Conservation (phyloP, 768 basidiomycete genomes). For the Hebeloma cylindrosporum region DNA sequence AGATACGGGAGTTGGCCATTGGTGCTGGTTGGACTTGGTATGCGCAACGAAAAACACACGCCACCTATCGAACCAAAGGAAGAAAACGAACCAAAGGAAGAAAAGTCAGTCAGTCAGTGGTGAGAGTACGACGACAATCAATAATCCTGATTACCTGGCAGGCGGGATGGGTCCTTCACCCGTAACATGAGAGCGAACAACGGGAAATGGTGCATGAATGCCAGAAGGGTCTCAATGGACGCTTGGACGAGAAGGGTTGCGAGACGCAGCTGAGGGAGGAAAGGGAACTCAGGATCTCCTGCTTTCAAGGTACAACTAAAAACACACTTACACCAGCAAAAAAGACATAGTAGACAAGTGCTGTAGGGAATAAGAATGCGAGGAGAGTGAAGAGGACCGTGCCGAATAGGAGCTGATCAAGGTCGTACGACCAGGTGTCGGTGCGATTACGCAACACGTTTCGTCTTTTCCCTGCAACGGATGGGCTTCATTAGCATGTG, state of each 20-base stretch:
- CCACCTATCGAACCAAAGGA: conserved; percentile 18
- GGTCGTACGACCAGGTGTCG: conserved; percentile 87
- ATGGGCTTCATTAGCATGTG: too few species aligned
- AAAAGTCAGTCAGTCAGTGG: too few species aligned
- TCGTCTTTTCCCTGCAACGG: conserved; percentile 73
- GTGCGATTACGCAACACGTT: conserved; percentile 86
- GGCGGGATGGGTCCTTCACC: conserved; percentile 76
- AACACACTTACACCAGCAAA: conserved; percentile 61
- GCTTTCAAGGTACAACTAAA: not conserved
- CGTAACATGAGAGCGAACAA: conserved; percentile 85
- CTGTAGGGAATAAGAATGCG: conserved; percentile 81
- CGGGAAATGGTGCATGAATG: conserved; percentile 90
- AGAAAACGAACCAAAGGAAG: conserved; percentile 17
- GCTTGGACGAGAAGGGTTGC: conserved; percentile 60
- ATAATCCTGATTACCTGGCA: conserved; percentile 73
- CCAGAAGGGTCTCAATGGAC: conserved; percentile 60
- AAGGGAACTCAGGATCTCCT: conserved; percentile 41
- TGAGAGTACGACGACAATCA: not conserved
- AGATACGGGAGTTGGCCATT: conserved; percentile 19
- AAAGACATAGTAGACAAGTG: conserved; percentile 80
- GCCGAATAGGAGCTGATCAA: conserved; percentile 94
- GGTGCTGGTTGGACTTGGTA: conserved; percentile 8
- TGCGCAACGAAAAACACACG: conserved; percentile 16
- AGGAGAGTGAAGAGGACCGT: conserved; percentile 85
- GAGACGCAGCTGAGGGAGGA: conserved; percentile 32